Evolutionary conservation across 2,329 filamentous ascomycete genomes (phyloP), one percentile per base, ranked within the genome.

Genomic region (Capronia americana): DNA sequence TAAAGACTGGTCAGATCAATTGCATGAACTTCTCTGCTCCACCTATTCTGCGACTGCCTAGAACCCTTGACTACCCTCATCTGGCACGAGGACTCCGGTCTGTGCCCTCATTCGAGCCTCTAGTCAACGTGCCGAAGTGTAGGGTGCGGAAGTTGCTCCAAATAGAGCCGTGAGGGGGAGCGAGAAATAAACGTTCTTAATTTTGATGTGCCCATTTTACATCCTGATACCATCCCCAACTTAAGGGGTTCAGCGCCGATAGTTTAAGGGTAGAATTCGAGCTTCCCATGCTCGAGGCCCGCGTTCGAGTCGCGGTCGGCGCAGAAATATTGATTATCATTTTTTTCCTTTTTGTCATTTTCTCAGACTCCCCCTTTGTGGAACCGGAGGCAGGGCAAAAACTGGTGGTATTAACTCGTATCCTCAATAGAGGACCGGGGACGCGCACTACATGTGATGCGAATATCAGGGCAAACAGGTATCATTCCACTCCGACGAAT

Each of bases 181-280:
- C 4, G 17, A 7, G 1, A 41, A 17, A 41, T 2, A 1, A 1
- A 17, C 10, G 4, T 17, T 6, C 14, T 17, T 38, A 38, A 3
- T 4, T 41, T n/a, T 41, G 38, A 17, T 6, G 17, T 41, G 4
- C 12, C 1, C 3, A 44, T n/a, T n/a, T 44, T 8, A 7, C 17
- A 4, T 10, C 5, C 38, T 59, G 28, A 17, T 59, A 11, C 6
- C 46, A 28, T 44, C 32, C 10, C 30, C 12, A 24, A 44, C 24
- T 61, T 41, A 11, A 32, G 38, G 17, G 11, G 38, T 51, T 14
- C 41, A 30, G 71, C 71, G 63, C 61, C 61, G 65, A 71, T 72
- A 72, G 71, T 73, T 71, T 65, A 73, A 72, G 71, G 71, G 71
- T 73, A 73, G 71, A 73, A 73, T 73, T 70, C 66, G 68, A 69